Conservation (phyloP, 306 rosid genomes). For the Cyclanthera cordifolia region DNA sequence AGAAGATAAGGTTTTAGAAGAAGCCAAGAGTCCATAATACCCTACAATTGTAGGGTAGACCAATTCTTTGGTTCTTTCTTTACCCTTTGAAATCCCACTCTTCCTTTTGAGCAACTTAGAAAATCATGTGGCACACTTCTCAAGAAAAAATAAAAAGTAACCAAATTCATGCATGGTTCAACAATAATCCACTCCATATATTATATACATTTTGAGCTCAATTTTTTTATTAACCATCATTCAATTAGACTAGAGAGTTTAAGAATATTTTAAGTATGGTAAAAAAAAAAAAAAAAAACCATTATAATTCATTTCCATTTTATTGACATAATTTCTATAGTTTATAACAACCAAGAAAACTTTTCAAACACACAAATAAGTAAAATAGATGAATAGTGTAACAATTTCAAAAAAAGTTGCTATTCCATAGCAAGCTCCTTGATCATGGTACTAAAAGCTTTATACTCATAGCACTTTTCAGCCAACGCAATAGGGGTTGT, state of each 20-base stretch:
- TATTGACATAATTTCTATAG: slow-evolving; percentile 4
- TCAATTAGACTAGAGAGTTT: too few species aligned
- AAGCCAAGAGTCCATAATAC: slow-evolving; percentile 4
- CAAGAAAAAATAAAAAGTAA: not conserved
- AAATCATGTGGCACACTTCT: not conserved
- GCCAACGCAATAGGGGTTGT: not conserved
- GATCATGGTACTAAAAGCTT: not conserved
- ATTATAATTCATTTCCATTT: not conserved
- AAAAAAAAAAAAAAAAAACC: too few species aligned
- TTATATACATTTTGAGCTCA: too few species aligned
- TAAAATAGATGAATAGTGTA: not conserved
- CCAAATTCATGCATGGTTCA: not conserved
- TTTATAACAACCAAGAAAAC: not conserved
- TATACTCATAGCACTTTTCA: not conserved
- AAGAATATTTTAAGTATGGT: too few species aligned
- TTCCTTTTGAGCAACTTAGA: not conserved
- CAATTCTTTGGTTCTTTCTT: not conserved
- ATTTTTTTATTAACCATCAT: too few species aligned
- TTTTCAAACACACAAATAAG: not conserved
- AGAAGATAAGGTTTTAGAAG: slow-evolving; percentile 1
- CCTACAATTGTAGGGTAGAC: not conserved
- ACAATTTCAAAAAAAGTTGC: not conserved
- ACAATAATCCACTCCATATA: not conserved
- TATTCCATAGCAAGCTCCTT: slow-evolving; percentile 10
- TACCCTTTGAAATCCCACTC: not conserved